Base-by-base conservation (phyloP, 2,329 filamentous ascomycete species). In the Dactylellina sp. region DNA sequence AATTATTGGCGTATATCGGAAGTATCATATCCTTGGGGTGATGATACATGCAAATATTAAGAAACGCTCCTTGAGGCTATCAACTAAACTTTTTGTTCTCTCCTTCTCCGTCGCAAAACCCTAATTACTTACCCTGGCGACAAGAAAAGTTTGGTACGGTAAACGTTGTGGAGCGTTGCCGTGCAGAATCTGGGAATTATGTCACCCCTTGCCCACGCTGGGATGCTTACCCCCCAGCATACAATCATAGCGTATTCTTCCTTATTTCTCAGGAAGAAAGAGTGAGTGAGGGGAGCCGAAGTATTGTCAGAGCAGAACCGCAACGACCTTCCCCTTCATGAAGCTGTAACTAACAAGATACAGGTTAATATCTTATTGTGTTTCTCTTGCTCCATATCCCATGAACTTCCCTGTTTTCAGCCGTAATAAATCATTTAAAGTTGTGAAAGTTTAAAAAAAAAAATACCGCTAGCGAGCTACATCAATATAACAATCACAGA, bases 161-260 rank as follows among this genome's bases (percentile, higher is more conserved):
- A 61, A 74, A 74, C 70, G 70, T 66, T 74, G 70, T 66, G 70
- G 70, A 74, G 70, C 53, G 55, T 39, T 66, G 70, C 70, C 61
- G 62, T 74, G 70, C 70, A 74, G 68, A 74, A 49, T 74, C 61
- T 66, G 70, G 61, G 70, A 62, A 65, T 62, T 44, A 39, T 35
- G 20, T 37, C 12, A 28, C 62, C 57, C 66, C 59, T 50, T 53
- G 59, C 59, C 40, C 28, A 14, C 53, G 46, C 68, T 40, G 37
- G 57, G 42, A 57, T 63, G 49, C 47, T 60, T 60, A 64, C 50
- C 59, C 59, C 59, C 20, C 18, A 65, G 53, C 53, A 57, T 49
- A 52, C 44, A 25, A 55, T 28, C 18, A 28, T 9, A 24, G 16
- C 24, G 28, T 42, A 16, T 53, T 42, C 46, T 18, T 28, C 14